Evolutionary conservation across 2,329 filamentous ascomycete genomes (phyloP).

Genomic region (Paecilomyces sp.): DNA sequence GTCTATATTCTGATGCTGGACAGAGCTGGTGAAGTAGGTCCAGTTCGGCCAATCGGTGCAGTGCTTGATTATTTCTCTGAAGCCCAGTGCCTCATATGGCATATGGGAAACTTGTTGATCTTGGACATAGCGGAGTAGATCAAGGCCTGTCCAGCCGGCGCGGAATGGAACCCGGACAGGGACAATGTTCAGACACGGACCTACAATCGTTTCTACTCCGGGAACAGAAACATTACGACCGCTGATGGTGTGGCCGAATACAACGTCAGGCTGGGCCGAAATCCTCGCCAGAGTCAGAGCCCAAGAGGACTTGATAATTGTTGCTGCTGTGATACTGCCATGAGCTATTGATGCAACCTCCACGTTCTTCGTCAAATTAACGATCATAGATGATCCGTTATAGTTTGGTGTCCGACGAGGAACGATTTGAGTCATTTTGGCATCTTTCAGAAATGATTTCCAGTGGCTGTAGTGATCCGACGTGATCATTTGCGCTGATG

Average conservation of each 20-base stretch:
- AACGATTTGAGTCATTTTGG: constrained; percentile 41
- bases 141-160: constrained; percentile 43
- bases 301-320: constrained; percentile 62
- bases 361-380: constrained; percentile 27
- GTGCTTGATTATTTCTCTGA: constrained; percentile 45
- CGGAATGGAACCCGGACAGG: constrained; percentile 55
- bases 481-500: constrained; percentile 31
- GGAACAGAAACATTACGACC: constrained; percentile 55
- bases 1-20: constrained; percentile 33
- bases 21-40: constrained; percentile 33
- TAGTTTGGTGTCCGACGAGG: constrained; percentile 24
- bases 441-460: constrained; percentile 51
- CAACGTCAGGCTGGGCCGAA: constrained; percentile 48
- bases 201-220: constrained; percentile 51
- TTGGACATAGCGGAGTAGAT: constrained; percentile 49
- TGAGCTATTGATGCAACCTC: constrained; percentile 39
- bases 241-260: constrained; percentile 60
- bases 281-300: constrained; percentile 54
- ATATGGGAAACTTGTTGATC: constrained; percentile 52
- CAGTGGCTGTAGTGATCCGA: constrained; percentile 53
- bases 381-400: constrained; percentile 28
- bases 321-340: constrained; percentile 55
- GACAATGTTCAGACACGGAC: constrained; percentile 62
- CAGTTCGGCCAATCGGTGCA: constrained; percentile 37
- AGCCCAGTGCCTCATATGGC: constrained; percentile 49